Conservation (phyloP, 495 filamentous ascomycete genomes). For the Mycothermus thermophilus region DNA sequence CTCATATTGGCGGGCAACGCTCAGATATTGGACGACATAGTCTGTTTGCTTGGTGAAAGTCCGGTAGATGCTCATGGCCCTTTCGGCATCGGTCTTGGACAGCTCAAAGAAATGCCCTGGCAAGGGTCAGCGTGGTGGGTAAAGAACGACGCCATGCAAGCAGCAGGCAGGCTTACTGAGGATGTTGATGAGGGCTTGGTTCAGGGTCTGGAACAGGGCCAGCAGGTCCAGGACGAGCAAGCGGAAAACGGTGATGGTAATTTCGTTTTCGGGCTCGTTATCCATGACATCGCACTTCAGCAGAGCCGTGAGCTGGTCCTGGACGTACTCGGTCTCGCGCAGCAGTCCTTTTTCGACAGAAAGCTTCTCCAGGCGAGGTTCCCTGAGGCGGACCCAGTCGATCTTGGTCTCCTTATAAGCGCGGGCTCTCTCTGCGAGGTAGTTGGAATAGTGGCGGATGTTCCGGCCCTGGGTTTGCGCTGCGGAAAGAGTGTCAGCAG, state of each 20-base stretch:
- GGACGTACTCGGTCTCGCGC: slow-evolving; percentile 82
- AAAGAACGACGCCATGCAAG: not conserved
- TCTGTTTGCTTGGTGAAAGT: slow-evolving; percentile 88
- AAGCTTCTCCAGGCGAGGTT: slow-evolving; percentile 69
- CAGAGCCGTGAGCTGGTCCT: slow-evolving; percentile 73
- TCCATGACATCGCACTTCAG: slow-evolving; percentile 86
- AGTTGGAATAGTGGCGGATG: slow-evolving; percentile 81
- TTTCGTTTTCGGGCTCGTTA: slow-evolving; percentile 89
- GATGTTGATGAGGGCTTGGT: slow-evolving; percentile 96
- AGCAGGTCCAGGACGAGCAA: slow-evolving; percentile 83
- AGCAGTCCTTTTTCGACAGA: slow-evolving; percentile 86
- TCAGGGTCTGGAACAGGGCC: slow-evolving; percentile 85
- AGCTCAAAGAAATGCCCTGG: slow-evolving; percentile 96
- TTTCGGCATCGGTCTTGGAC: slow-evolving; percentile 84
- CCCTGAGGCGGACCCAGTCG: slow-evolving; percentile 79
- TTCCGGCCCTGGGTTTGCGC: slow-evolving; percentile 94
- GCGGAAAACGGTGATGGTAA: slow-evolving; percentile 90
- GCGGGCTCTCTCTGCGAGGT: slow-evolving; percentile 67
- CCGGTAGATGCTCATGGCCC: slow-evolving; percentile 85
- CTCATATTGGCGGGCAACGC: slow-evolving; percentile 76
- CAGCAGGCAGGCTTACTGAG: slow-evolving; percentile 45
- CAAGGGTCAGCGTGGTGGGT: slow-evolving; percentile 11
- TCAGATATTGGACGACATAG: slow-evolving; percentile 78
- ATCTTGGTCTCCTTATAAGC: slow-evolving; percentile 71
- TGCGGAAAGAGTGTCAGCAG: slow-evolving; percentile 18